phyloP scores from a whole-genome alignment of 1,284 basidiomycete genomes.

The Termitomyces sp. region DNA sequence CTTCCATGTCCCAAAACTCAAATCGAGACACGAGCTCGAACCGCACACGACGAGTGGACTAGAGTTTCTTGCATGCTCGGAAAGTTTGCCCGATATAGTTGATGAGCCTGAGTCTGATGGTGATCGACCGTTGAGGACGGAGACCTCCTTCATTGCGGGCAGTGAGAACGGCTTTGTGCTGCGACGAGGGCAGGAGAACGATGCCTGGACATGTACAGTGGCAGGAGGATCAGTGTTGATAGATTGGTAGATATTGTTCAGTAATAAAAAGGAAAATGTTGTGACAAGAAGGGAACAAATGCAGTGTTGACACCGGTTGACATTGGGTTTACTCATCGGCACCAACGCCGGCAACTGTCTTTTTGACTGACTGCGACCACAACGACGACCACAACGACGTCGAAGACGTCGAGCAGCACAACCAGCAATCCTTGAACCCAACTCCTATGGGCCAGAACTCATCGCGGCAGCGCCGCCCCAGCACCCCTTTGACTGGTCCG shows the following conservation, averaged over 20 bases:
- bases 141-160: constrained; percentile 41
- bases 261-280: not conserved
- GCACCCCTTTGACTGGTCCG: not conserved
- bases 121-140: not conserved
- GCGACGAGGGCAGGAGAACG: constrained; percentile 9
- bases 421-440: not conserved
- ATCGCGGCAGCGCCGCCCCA: constrained; percentile 12
- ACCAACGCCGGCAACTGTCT: constrained; percentile 1
- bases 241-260: constrained; percentile 13
- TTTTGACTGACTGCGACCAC: constrained; percentile 9
- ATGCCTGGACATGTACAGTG: constrained; percentile 28
- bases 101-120: not conserved
- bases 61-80: constrained; percentile 9
- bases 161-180: constrained; percentile 53
- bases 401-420: constrained; percentile 2
- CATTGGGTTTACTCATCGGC: constrained; percentile 11
- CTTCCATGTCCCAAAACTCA: constrained; percentile 20
- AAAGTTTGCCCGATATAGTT: constrained; percentile 6
- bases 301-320: constrained; percentile 8
- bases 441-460: constrained; percentile 18
- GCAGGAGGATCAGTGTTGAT: constrained; percentile 48
- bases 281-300: not conserved
- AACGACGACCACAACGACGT: not conserved
- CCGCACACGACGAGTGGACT: constrained; percentile 1
- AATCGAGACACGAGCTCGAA: not conserved